Evolutionary conservation across 2,329 filamentous ascomycete genomes (phyloP).

Genomic region (Nemania serpens): DNA sequence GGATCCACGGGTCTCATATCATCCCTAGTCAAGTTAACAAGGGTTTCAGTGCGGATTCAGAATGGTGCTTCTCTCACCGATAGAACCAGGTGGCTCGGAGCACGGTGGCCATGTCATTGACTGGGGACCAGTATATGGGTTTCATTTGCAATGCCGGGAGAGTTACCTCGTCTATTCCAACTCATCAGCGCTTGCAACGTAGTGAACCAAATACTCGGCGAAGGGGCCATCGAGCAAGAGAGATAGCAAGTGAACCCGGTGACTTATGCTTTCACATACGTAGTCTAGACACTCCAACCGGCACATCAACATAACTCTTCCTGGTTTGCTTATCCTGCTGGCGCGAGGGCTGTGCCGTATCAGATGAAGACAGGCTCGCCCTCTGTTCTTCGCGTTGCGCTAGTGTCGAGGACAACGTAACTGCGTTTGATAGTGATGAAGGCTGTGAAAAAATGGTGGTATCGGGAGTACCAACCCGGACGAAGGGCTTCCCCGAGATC

Average conservation of each 20-base stretch:
- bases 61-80: conserved; percentile 50
- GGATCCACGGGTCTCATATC: conserved; percentile 90
- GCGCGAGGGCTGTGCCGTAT: conserved; percentile 23
- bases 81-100: conserved; percentile 96
- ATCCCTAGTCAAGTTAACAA: conserved; percentile 54
- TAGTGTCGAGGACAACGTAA: conserved; percentile 23
- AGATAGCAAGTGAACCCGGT: neutral
- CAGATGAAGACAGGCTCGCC: conserved; percentile 15
- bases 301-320: conserved; percentile 59
- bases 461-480: conserved; percentile 50
- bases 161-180: conserved; percentile 68
- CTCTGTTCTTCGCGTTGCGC: conserved; percentile 33
- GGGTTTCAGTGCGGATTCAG: neutral
- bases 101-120: conserved; percentile 85
- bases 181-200: conserved; percentile 5
- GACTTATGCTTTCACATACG: conserved; percentile 43
- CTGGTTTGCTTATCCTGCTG: conserved; percentile 31
- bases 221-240: neutral
- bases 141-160: conserved; percentile 86
- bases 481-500: conserved; percentile 60
- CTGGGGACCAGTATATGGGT: conserved; percentile 95
- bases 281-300: conserved; percentile 87
- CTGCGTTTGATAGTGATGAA: conserved; percentile 35
- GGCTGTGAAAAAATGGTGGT: conserved; percentile 36
- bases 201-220: neutral